Conservation (phyloP, 768 basidiomycete species). For the Rhodotorula toruloides region DNA sequence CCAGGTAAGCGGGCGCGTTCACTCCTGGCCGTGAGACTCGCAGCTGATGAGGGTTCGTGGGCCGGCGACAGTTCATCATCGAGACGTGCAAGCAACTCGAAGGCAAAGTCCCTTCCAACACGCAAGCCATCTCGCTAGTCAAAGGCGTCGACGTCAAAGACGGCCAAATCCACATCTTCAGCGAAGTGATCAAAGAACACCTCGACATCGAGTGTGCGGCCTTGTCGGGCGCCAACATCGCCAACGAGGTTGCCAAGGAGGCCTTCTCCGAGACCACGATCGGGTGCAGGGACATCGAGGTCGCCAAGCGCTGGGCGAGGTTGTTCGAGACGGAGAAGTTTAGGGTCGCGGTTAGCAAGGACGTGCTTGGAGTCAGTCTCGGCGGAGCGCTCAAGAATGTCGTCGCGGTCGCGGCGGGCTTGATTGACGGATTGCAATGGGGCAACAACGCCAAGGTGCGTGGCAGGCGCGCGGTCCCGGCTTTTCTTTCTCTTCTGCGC, state of each 20-base stretch:
- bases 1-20: too few species aligned
- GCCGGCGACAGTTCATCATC: conserved; percentile 50
- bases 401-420: conserved; percentile 52
- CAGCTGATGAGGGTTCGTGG: too few species aligned
- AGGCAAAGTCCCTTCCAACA: conserved; percentile 47
- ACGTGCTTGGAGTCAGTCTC: conserved; percentile 51
- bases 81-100: conserved; percentile 48
- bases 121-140: conserved; percentile 50
- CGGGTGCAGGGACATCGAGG: conserved; percentile 49
- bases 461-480: neutral
- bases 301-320: conserved; percentile 49
- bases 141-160: conserved; percentile 53
- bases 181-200: conserved; percentile 49
- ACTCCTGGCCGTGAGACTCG: too few species aligned
- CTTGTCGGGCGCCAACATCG: conserved; percentile 54
- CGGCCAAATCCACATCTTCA: conserved; percentile 50
- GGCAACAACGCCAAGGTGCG: conserved; percentile 49
- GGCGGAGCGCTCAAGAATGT: conserved; percentile 54
- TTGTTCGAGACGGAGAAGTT: conserved; percentile 50
- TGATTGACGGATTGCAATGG: conserved; percentile 51
- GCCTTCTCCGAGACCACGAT: conserved; percentile 53
- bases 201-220: conserved; percentile 50
- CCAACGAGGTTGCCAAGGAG: conserved; percentile 51
- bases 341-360: conserved; percentile 49
- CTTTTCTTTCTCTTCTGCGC: neutral